Percentiles rank a stretch among this genome's conserved stretches.
These are phyloP conservation scores for Sarocladiaceae sp. DNA, from an alignment of 2,329 filamentous ascomycete species.

Conservation along the genomic window DNA sequence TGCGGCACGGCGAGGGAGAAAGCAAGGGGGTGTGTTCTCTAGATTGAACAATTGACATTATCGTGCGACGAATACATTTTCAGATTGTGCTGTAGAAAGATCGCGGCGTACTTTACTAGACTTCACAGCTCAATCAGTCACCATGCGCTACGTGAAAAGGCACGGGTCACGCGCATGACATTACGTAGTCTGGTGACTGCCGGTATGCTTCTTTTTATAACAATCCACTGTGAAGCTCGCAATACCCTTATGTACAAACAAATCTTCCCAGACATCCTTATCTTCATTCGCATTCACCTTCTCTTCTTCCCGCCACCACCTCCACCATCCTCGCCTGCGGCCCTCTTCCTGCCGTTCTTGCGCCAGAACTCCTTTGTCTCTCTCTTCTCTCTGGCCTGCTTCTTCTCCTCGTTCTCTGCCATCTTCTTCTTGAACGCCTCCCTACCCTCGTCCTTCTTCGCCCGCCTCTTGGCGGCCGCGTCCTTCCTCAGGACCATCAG, in stretches of 20 bases:
- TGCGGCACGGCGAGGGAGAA: background rate
- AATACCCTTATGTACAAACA: background rate
- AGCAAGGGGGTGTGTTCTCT: background rate
- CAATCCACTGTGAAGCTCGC: too few species aligned
- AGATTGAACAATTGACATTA: constrained; percentile 10
- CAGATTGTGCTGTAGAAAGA: too few species aligned
- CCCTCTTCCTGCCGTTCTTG: constrained; percentile 72
- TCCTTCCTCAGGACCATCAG: constrained; percentile 86
- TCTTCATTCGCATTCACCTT: constrained; percentile 1
- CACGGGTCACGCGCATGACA: too few species aligned
- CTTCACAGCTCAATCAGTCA: too few species aligned
- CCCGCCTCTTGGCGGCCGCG: constrained; percentile 73
- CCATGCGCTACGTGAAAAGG: too few species aligned
- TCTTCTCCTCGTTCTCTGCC: constrained; percentile 76
- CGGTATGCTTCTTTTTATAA: too few species aligned
- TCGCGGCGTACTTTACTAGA: too few species aligned
- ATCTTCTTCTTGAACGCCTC: constrained; percentile 78
- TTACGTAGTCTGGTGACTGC: too few species aligned
- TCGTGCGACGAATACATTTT: too few species aligned
- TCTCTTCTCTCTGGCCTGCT: constrained; percentile 76
- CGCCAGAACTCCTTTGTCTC: constrained; percentile 92
- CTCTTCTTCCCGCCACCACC: constrained; percentile 19
- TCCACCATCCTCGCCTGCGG: constrained; percentile 31
- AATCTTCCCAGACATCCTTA: background rate
- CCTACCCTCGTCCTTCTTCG: constrained; percentile 83